Percentiles rank a stretch among this genome's conserved stretches.
Conservation (phyloP, 1,284 basidiomycete species). For the Ganoderma sinense region DNA sequence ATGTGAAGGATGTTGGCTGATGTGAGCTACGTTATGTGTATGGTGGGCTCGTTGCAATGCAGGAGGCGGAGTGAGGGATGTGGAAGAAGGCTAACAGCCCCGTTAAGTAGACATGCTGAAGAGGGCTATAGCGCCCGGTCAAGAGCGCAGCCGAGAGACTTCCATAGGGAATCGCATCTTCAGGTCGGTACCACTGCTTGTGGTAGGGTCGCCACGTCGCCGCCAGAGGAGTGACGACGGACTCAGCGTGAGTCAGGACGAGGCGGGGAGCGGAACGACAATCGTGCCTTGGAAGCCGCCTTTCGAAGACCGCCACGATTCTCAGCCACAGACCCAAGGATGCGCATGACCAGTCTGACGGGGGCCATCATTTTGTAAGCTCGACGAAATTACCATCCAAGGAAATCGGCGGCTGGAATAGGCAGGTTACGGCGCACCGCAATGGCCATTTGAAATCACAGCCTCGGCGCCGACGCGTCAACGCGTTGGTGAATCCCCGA, state of each 20-base stretch:
- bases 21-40: not conserved
- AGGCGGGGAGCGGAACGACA: slow-evolving; percentile 9
- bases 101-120: not conserved
- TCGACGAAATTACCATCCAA: not conserved
- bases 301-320: slow-evolving; percentile 8
- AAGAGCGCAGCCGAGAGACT: not conserved
- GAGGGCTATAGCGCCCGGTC: not conserved
- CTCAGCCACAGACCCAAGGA: slow-evolving; percentile 11
- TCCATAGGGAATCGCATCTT: not conserved
- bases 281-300: not conserved
- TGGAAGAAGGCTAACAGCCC: not conserved
- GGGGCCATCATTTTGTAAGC: not conserved
- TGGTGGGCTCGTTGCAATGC: not conserved
- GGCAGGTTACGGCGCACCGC: not conserved
- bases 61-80: not conserved
- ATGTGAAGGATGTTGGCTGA: not conserved
- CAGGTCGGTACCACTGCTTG: slow-evolving; percentile 9
- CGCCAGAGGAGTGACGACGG: not conserved
- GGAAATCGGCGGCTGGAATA: not conserved
- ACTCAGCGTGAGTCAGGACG: slow-evolving; percentile 17
- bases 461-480: slow-evolving; percentile 1
- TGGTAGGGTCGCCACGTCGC: slow-evolving; percentile 7
- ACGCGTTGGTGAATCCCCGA: not conserved
- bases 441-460: slow-evolving; percentile 1
- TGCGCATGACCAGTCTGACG: slow-evolving; percentile 3